These are phyloP conservation scores for Lactarius vividus DNA, from an alignment of 768 basidiomycete species.

Conservation along the genomic window DNA sequence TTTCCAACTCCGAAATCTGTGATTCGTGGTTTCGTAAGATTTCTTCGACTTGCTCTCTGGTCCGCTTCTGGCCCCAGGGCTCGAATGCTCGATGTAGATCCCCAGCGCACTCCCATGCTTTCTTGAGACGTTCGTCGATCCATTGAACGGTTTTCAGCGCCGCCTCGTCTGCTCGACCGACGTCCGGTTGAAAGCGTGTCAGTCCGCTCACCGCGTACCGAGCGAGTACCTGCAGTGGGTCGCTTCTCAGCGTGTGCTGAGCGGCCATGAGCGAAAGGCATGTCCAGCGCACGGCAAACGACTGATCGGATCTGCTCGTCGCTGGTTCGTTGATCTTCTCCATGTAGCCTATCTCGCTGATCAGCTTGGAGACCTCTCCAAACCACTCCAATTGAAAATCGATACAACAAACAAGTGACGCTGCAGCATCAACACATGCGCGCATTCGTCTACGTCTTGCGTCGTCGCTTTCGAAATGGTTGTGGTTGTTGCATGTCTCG, in stretches of 20 bases:
- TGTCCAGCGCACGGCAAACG: background rate
- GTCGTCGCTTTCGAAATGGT: background rate
- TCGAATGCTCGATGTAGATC: conserved; percentile 9
- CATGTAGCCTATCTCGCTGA: background rate
- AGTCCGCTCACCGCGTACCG: background rate
- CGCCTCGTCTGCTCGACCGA: background rate
- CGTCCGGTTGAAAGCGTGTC: background rate
- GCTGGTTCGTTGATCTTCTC: background rate
- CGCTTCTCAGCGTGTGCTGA: background rate
- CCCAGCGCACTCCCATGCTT: background rate
- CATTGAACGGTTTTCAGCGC: background rate
- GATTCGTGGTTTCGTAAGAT: background rate
- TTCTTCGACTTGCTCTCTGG: background rate
- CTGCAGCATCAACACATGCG: background rate
- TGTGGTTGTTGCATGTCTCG: background rate
- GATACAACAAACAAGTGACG: background rate
- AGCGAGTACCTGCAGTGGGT: background rate
- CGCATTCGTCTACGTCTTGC: background rate
- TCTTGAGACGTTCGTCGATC: conserved; percentile 3
- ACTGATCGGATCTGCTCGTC: background rate
- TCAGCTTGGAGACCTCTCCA: background rate
- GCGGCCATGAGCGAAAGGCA: conserved; percentile 9
- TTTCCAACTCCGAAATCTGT: conserved; percentile 1
- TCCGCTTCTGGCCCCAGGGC: background rate
- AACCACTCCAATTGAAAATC: background rate